A percentile compares a stretch with the other conserved stretches of the same genome.
Conservation (phyloP, 306 rosid genomes). For the Abrus precatorius region DNA sequence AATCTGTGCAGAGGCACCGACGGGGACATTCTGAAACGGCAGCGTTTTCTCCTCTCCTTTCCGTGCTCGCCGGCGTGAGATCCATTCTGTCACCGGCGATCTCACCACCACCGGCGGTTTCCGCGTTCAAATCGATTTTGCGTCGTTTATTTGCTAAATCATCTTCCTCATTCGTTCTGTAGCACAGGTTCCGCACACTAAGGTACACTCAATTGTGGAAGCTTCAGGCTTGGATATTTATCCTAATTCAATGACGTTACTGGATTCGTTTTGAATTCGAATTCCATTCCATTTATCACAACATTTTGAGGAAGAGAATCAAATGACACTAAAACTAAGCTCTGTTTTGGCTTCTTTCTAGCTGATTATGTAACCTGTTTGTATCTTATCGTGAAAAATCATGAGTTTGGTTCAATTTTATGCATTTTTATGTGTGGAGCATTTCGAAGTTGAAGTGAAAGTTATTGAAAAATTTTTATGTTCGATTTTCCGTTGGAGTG, state of each 20-base stretch:
- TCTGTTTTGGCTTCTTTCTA: conserved; percentile 14
- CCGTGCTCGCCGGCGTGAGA: conserved; percentile 47
- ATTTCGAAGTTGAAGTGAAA: conserved; percentile 37
- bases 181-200: conserved; percentile 18
- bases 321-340: conserved; percentile 30
- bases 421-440: conserved; percentile 26
- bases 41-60: conserved; percentile 46
- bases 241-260: conserved; percentile 24
- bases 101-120: conserved; percentile 51
- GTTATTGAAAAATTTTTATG: conserved; percentile 10
- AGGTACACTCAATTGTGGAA: conserved; percentile 45
- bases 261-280: conserved; percentile 12
- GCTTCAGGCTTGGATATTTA: conserved; percentile 7
- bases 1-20: conserved; percentile 12
- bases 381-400: conserved; percentile 12
- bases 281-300: conserved; percentile 34
- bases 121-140: conserved; percentile 28
- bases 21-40: conserved; percentile 48
- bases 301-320: not conserved
- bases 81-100: conserved; percentile 60
- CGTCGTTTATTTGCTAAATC: conserved; percentile 18
- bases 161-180: conserved; percentile 32
- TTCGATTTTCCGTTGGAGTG: conserved; percentile 30
- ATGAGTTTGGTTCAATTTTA: not conserved
- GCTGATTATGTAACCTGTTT: conserved; percentile 1